phyloP scores from a whole-genome alignment of 495 filamentous ascomycete species.

The Delitschia confertaspora region DNA sequence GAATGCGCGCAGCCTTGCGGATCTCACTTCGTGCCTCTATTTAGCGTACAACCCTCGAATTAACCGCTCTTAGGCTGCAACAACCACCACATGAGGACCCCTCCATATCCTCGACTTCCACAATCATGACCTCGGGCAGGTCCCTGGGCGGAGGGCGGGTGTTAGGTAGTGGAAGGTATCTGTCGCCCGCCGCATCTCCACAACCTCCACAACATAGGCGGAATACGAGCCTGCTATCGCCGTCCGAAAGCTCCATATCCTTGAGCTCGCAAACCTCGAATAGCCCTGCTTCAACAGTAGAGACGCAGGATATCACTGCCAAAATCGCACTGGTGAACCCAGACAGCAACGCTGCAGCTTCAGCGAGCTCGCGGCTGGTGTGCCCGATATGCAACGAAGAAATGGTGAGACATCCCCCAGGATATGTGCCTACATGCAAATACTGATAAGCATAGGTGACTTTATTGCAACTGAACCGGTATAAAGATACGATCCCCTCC shows the following conservation, averaged over 20 bases:
- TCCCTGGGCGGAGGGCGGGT: slow-evolving; percentile 77
- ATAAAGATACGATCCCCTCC: slow-evolving; percentile 13
- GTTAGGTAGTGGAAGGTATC: slow-evolving; percentile 68
- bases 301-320: slow-evolving; percentile 51
- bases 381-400: slow-evolving; percentile 97
- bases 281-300: slow-evolving; percentile 48
- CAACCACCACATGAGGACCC: background rate
- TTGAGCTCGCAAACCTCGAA: slow-evolving; percentile 52
- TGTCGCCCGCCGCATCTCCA: slow-evolving; percentile 59
- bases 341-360: slow-evolving; percentile 43
- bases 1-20: too few species aligned
- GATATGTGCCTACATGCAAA: slow-evolving; percentile 3
- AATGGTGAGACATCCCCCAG: slow-evolving; percentile 51
- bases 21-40: background rate
- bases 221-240: slow-evolving; percentile 36
- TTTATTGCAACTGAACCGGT: slow-evolving; percentile 84
- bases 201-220: slow-evolving; percentile 40
- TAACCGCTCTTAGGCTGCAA: too few species aligned
- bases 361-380: slow-evolving; percentile 56
- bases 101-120: slow-evolving; percentile 21
- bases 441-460: slow-evolving; percentile 54
- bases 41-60: slow-evolving; percentile 1
- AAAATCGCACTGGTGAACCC: slow-evolving; percentile 49
- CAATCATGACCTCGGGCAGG: slow-evolving; percentile 65
- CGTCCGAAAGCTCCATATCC: slow-evolving; percentile 43